Percentiles rank a stretch among this genome's conserved stretches.
Evolutionary conservation across 305 asterid species (phyloP).

Genomic region (Plantago coronopus): DNA sequence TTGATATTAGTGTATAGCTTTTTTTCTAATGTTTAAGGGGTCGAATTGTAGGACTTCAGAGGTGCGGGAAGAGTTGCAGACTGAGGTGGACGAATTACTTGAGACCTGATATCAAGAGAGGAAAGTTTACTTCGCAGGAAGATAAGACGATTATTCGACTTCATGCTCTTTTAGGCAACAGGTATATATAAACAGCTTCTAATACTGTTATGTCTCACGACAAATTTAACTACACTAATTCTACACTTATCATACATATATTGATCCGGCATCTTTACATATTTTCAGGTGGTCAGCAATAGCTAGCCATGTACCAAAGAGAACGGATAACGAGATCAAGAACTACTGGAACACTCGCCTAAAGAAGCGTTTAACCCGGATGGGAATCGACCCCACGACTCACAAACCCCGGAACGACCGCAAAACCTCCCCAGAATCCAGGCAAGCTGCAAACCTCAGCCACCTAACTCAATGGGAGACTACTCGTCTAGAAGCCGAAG

Average conservation of each 20-base stretch:
- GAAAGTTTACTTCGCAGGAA: conserved; percentile 47
- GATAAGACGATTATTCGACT: conserved; percentile 53
- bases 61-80: conserved; percentile 57
- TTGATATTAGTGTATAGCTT: no score
- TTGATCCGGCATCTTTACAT: conserved; percentile 21
- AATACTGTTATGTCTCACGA: neutral
- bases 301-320: conserved; percentile 44
- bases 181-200: conserved; percentile 22
- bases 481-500: conserved; percentile 52
- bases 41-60: conserved; percentile 36
- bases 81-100: conserved; percentile 53
- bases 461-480: conserved; percentile 64
- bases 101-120: conserved; percentile 53
- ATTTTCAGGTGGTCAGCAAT: conserved; percentile 55
- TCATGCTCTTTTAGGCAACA: conserved; percentile 57
- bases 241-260: neutral
- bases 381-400: conserved; percentile 63
- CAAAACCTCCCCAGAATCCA: conserved; percentile 28
- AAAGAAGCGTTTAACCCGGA: conserved; percentile 51
- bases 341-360: conserved; percentile 59
- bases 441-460: conserved; percentile 39
- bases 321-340: conserved; percentile 59
- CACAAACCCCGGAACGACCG: conserved; percentile 44
- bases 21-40: neutral
- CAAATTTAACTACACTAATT: no score